Evolutionary conservation across 306 rosid genomes (phyloP).

Genomic region (Hylodesmum podocarpum): DNA sequence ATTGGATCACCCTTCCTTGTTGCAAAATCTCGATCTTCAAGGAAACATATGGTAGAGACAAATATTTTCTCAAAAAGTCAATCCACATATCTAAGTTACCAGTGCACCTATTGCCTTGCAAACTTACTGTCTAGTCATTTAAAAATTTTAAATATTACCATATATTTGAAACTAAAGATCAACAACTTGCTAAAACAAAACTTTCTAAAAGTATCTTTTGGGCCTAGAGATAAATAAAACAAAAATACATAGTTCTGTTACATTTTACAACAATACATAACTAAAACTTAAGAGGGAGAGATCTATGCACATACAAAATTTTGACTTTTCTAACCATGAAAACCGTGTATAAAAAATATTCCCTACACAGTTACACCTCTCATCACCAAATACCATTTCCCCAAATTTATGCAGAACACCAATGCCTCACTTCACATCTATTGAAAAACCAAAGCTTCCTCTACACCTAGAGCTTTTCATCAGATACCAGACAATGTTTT

Average conservation of each 20-base stretch:
- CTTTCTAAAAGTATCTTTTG: not conserved
- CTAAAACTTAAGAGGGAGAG: not conserved
- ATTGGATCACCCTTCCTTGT: slow-evolving; percentile 87
- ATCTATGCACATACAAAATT: not conserved
- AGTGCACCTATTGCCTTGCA: slow-evolving; percentile 28
- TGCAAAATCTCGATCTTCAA: slow-evolving; percentile 77
- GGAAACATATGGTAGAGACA: slow-evolving; percentile 50
- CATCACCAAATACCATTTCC: not conserved
- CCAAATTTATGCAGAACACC: not conserved
- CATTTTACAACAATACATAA: not conserved
- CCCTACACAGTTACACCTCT: not conserved
- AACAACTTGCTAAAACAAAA: not conserved
- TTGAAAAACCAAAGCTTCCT: slow-evolving; percentile 22
- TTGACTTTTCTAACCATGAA: not conserved
- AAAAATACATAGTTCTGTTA: not conserved
- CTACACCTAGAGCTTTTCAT: slow-evolving; percentile 2
- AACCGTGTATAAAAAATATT: not conserved
- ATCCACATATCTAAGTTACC: slow-evolving; percentile 39
- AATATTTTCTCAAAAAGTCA: slow-evolving; percentile 57
- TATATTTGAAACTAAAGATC: slow-evolving; percentile 2
- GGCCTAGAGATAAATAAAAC: not conserved
- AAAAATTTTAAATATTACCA: not conserved
- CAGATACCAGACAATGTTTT: slow-evolving; percentile 22
- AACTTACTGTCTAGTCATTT: not conserved
- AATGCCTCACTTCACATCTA: not conserved